Conservation (phyloP, 169 alveolate genomes). For the Pseudocohnilembus persalinus region DNA sequence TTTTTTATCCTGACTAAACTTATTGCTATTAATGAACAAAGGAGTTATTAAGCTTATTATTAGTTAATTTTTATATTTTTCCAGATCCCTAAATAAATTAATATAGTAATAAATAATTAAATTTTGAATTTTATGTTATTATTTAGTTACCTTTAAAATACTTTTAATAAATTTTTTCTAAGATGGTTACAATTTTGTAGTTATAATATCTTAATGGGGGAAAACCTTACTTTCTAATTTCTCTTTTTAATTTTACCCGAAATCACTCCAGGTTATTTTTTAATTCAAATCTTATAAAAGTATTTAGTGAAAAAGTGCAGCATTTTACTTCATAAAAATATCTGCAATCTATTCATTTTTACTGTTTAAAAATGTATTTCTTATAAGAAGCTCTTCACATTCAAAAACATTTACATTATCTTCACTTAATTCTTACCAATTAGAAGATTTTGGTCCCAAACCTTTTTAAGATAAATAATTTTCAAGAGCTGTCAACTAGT, state of each 20-base stretch:
- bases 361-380: conserved; percentile 80
- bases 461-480: conserved; percentile 49
- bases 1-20: neutral
- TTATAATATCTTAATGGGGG: neutral
- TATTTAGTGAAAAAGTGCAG: conserved; percentile 6
- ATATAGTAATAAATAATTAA: no score
- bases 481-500: conserved; percentile 71
- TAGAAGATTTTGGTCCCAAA: conserved; percentile 53
- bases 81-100: neutral
- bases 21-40: neutral
- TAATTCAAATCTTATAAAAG: neutral
- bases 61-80: no score
- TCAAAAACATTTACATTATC: conserved; percentile 31
- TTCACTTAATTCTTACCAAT: conserved; percentile 68
- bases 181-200: neutral
- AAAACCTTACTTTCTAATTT: conserved; percentile 3
- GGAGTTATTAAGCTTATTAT: neutral
- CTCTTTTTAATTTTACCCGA: conserved; percentile 10
- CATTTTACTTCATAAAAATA: conserved; percentile 17
- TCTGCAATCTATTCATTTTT: conserved; percentile 65
- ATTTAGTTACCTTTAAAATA: conserved; percentile 5
- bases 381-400: conserved; percentile 73
- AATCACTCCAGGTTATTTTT: conserved; percentile 38
- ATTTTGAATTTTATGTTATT: neutral
- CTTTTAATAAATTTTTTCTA: conserved; percentile 5